Conservation (phyloP, 208 protist species). For the Zelonia costaricensis region DNA sequence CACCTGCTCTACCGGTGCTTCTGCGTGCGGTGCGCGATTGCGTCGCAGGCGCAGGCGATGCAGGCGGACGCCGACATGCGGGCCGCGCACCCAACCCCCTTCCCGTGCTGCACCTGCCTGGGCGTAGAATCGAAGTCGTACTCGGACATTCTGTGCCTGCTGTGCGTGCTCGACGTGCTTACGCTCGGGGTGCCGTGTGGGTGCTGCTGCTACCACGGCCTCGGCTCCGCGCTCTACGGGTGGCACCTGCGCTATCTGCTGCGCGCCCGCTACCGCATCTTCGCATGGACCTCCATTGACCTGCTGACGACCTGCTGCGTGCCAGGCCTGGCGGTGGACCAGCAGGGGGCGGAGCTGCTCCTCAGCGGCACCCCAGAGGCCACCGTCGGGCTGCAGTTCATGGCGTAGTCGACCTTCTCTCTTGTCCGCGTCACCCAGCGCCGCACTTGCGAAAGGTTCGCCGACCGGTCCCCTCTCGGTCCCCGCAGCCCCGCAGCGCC, state of each 20-base stretch:
- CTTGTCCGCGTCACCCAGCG: too few species aligned
- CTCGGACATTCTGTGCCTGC: constrained; percentile 29
- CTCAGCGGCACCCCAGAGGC: constrained; percentile 24
- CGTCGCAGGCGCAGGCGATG: constrained; percentile 52
- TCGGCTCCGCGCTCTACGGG: constrained; percentile 59
- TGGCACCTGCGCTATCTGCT: constrained; percentile 74
- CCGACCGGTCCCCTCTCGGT: too few species aligned
- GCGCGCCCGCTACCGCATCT: constrained; percentile 64
- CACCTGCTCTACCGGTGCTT: constrained; percentile 53
- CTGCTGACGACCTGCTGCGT: constrained; percentile 43
- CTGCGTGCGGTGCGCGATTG: constrained; percentile 69
- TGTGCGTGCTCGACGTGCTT: constrained; percentile 51
- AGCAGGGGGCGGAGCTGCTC: constrained; percentile 57
- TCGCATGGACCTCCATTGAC: constrained; percentile 28
- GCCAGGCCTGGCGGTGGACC: constrained; percentile 56
- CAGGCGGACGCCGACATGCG: constrained; percentile 46
- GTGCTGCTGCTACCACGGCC: constrained; percentile 65
- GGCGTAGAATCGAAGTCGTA: constrained; percentile 22
- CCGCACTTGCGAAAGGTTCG: too few species aligned
- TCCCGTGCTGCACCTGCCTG: constrained; percentile 47
- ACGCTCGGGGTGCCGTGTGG: constrained; percentile 49
- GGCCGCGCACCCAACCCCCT: constrained; percentile 16
- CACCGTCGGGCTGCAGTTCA: constrained; percentile 18
- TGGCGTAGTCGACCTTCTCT: constrained; percentile 17
- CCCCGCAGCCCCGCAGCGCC: too few species aligned